phyloP scores from a whole-genome alignment of 139 green algal species.

The Nannochloris sp. region DNA sequence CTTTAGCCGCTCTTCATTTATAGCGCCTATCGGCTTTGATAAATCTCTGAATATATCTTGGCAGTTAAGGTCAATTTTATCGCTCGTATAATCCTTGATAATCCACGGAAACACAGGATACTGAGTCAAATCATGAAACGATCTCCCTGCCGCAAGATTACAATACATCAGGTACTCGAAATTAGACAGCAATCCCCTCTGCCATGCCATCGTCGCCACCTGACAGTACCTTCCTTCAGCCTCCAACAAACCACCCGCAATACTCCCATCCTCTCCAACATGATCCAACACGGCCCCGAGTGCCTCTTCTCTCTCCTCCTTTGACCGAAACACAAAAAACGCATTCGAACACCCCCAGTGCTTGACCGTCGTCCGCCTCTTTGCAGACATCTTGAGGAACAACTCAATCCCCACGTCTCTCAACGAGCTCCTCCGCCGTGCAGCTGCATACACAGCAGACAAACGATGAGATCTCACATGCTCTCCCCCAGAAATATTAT shows the following conservation, averaged over 20 bases:
- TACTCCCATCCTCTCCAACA: slow-evolving; percentile 29
- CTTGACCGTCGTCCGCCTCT: slow-evolving; percentile 5
- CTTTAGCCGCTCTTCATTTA: slow-evolving; percentile 67
- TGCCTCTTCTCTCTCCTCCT: slow-evolving; percentile 39
- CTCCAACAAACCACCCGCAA: slow-evolving; percentile 39
- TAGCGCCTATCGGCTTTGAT: slow-evolving; percentile 79
- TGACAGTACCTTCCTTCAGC: slow-evolving; percentile 43
- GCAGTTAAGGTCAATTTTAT: slow-evolving; percentile 55
- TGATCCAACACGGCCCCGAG: slow-evolving; percentile 27
- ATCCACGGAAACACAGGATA: slow-evolving; percentile 91
- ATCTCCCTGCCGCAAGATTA: slow-evolving; percentile 77
- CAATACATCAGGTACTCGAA: slow-evolving; percentile 83
- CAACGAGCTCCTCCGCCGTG: slow-evolving; percentile 54
- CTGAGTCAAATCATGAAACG: slow-evolving; percentile 76
- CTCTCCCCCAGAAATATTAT: slow-evolving; percentile 55
- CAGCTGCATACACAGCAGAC: slow-evolving; percentile 55
- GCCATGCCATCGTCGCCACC: slow-evolving; percentile 65
- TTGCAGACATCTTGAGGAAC: neutral
- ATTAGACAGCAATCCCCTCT: slow-evolving; percentile 52
- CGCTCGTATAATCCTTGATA: slow-evolving; percentile 66
- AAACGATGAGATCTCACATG: slow-evolving; percentile 57
- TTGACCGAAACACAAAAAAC: slow-evolving; percentile 65
- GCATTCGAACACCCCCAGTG: slow-evolving; percentile 59
- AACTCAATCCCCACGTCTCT: slow-evolving; percentile 57
- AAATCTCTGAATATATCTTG: slow-evolving; percentile 70